Evolutionary conservation across 192 early-diverging fungal species (phyloP).

Genomic region (Entrophospora sp.): DNA sequence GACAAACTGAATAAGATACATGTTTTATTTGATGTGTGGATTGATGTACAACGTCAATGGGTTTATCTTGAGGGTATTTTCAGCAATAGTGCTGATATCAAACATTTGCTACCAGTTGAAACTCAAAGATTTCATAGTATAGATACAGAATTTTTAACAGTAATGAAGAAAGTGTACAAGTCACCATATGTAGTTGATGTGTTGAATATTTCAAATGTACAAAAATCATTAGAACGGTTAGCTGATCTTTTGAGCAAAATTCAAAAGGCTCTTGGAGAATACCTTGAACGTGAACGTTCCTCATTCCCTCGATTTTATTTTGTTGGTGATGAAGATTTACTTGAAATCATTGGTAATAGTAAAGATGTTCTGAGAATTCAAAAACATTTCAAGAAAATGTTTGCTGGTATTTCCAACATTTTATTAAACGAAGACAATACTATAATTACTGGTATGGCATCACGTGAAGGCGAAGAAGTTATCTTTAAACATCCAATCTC

Average conservation of each 20-base stretch:
- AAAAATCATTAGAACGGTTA: constrained; percentile 91
- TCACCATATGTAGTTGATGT: constrained; percentile 96
- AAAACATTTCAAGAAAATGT: constrained; percentile 99
- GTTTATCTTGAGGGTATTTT: constrained; percentile 99
- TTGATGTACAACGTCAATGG: constrained; percentile 99
- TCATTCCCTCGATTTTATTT: constrained; percentile 99
- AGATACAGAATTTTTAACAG: constrained; percentile 94
- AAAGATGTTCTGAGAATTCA: constrained; percentile 93
- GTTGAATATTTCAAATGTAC: constrained; percentile 83
- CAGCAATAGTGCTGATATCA: constrained; percentile 92
- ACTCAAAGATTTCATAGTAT: constrained; percentile 94
- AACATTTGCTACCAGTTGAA: constrained; percentile 92
- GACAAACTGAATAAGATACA: constrained; percentile 95
- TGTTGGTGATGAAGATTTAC: constrained; percentile 99
- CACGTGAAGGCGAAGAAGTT: constrained; percentile 89
- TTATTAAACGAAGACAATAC: constrained; percentile 73
- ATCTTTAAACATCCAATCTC: constrained; percentile 68
- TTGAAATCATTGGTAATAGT: constrained; percentile 99
- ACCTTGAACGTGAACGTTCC: constrained; percentile 92
- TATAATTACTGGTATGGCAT: constrained; percentile 73
- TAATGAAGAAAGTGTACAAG: constrained; percentile 99
- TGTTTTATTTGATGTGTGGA: constrained; percentile 97
- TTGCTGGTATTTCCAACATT: constrained; percentile 87
- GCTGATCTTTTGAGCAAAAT: constrained; percentile 90
- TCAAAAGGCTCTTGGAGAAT: constrained; percentile 98